phyloP scores from a whole-genome alignment of 768 basidiomycete genomes.

The Mrakia blollopis region DNA sequence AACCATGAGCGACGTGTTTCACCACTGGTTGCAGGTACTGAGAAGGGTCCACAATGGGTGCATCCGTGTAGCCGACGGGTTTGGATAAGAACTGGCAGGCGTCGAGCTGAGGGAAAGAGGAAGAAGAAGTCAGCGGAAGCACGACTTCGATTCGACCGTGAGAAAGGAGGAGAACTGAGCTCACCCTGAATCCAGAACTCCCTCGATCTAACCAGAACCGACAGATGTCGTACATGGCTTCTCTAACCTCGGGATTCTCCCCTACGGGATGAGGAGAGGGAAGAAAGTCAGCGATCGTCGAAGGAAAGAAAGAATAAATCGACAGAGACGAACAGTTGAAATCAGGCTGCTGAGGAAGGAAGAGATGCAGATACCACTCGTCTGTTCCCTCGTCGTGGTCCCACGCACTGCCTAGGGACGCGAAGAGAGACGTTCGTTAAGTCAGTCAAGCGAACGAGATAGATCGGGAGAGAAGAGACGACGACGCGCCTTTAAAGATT shows the following conservation, averaged over 20 bases:
- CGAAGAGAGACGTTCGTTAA: conserved; percentile 42
- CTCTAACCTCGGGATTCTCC: conserved; percentile 49
- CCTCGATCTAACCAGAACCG: conserved; percentile 69
- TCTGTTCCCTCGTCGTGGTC: conserved; percentile 59
- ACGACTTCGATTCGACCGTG: conserved; percentile 34
- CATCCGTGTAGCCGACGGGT: conserved; percentile 60
- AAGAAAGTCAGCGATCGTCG: neutral
- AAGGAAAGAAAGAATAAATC: neutral
- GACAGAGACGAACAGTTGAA: conserved; percentile 58
- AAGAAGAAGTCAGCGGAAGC: neutral
- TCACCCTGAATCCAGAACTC: conserved; percentile 67
- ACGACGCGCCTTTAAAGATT: conserved; percentile 3
- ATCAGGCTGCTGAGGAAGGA: conserved; percentile 53
- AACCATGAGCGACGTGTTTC: conserved; percentile 6
- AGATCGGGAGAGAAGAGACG: too few relatives aligned
- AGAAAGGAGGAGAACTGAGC: conserved; percentile 52
- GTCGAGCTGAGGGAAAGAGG: conserved; percentile 42
- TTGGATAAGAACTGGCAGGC: conserved; percentile 68
- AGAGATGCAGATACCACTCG: conserved; percentile 71
- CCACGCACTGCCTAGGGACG: conserved; percentile 68
- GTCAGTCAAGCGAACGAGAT: neutral
- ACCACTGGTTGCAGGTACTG: neutral
- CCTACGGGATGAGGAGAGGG: neutral
- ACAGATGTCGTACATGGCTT: conserved; percentile 55
- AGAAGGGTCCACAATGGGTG: conserved; percentile 34